Percentiles rank a stretch among this genome's conserved stretches.
Evolutionary conservation across 805 yeast species (phyloP).

Genomic region (Nakazawaea populi): DNA sequence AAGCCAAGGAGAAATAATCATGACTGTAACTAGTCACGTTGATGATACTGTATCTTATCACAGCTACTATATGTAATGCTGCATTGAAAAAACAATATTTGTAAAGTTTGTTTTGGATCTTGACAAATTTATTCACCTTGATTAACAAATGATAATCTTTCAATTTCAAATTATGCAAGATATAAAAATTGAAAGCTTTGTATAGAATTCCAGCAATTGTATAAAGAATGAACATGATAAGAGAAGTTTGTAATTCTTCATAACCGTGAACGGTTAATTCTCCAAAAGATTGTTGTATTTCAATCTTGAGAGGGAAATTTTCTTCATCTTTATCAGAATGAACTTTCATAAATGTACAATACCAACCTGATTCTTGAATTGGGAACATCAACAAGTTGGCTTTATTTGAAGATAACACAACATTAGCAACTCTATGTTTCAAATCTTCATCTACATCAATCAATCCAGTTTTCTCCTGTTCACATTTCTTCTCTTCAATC

Average conservation of each 20-base stretch:
- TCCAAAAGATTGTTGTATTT: slow-evolving; percentile 11
- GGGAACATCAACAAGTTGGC: slow-evolving; percentile 6
- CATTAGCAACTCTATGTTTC: slow-evolving; percentile 3
- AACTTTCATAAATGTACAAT: slow-evolving; percentile 8
- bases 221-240: slow-evolving; percentile 3
- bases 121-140: slow-evolving; percentile 3
- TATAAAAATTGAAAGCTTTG: background rate
- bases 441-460: slow-evolving; percentile 5
- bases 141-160: slow-evolving; percentile 5
- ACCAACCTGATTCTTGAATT: slow-evolving; percentile 7
- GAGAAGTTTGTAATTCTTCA: slow-evolving; percentile 8
- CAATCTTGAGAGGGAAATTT: slow-evolving; percentile 5
- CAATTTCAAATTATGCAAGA: background rate
- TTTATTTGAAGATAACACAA: background rate
- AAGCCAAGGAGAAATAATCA: slow-evolving; percentile 14
- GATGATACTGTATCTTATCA: slow-evolving; percentile 8
- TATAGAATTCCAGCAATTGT: background rate
- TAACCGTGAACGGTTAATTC: slow-evolving; percentile 9
- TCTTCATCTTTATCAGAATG: background rate
- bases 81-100: slow-evolving; percentile 5
- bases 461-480: slow-evolving; percentile 4
- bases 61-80: slow-evolving; percentile 1
- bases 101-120: slow-evolving; percentile 2
- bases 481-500: slow-evolving; percentile 8
- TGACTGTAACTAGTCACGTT: slow-evolving; percentile 17